These are phyloP conservation scores for Pestalotiopsis fici DNA, from an alignment of 2,329 filamentous ascomycete genomes.

Conservation along the genomic window DNA sequence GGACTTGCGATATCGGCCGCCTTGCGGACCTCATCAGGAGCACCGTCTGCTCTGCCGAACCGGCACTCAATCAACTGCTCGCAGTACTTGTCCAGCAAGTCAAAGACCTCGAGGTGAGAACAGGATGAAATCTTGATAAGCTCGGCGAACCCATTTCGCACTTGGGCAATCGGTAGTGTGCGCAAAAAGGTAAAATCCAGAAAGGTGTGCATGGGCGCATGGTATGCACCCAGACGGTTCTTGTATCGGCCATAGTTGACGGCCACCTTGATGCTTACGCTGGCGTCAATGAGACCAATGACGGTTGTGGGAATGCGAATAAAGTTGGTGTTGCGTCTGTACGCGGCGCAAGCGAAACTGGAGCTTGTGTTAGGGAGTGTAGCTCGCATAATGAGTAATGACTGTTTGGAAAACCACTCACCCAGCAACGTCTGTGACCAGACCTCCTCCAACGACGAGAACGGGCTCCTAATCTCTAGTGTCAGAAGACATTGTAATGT, in stretches of 20 bases:
- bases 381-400: too few species aligned
- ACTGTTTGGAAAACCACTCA: conserved; percentile 39
- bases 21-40: conserved; percentile 54
- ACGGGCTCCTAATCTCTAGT: conserved; percentile 54
- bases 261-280: conserved; percentile 76
- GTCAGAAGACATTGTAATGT: neutral
- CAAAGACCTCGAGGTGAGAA: conserved; percentile 65
- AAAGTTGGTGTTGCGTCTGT: conserved; percentile 72
- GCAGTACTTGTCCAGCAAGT: conserved; percentile 69
- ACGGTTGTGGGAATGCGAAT: conserved; percentile 75
- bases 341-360: conserved; percentile 71
- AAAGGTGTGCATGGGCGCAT: conserved; percentile 72
- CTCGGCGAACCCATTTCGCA: conserved; percentile 74
- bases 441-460: conserved; percentile 66
- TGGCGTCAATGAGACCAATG: conserved; percentile 75
- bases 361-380: too few species aligned
- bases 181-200: conserved; percentile 74
- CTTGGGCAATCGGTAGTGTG: conserved; percentile 66
- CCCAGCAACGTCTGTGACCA: conserved; percentile 76
- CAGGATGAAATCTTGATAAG: conserved; percentile 77
- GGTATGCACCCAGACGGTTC: conserved; percentile 73
- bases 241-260: conserved; percentile 79
- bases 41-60: conserved; percentile 63
- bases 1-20: conserved; percentile 53
- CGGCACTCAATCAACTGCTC: conserved; percentile 66